Percentiles rank a stretch among this genome's conserved stretches.
Conservation (phyloP, 139 green algal genomes). For the Limnomonas spitsbergensis region DNA sequence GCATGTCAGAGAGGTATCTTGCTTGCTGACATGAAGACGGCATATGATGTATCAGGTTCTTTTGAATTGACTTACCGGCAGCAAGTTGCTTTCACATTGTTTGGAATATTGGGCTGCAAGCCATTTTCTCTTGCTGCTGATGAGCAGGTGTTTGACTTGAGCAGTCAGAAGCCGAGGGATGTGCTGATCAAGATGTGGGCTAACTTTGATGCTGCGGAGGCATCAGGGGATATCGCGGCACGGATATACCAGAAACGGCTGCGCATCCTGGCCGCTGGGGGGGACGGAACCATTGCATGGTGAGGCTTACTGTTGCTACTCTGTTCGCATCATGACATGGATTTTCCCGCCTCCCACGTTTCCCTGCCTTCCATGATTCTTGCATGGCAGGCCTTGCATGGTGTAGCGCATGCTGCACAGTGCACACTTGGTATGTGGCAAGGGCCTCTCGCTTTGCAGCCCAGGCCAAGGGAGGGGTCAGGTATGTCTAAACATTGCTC, state of each 20-base stretch:
- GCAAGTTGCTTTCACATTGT: too few relatives aligned
- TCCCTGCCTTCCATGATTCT: background rate
- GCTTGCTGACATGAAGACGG: too few relatives aligned
- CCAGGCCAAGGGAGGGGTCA: too few relatives aligned
- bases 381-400: background rate
- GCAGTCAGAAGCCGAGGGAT: constrained; percentile 55
- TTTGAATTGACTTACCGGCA: too few relatives aligned
- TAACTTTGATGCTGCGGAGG: constrained; percentile 52
- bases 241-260: constrained; percentile 48
- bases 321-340: background rate
- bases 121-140: too few relatives aligned
- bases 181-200: constrained; percentile 70
- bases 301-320: background rate
- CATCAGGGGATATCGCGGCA: constrained; percentile 42
- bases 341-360: background rate
- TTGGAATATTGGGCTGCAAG: too few relatives aligned
- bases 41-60: too few relatives aligned
- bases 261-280: constrained; percentile 74
- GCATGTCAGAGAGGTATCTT: too few relatives aligned
- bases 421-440: background rate
- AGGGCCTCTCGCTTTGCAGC: too few relatives aligned
- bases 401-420: background rate
- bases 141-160: constrained; percentile 78
- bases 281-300: constrained; percentile 74
- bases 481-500: too few relatives aligned